A percentile compares a stretch with the other conserved stretches of the same genome.
These are phyloP conservation scores for Solanum sitiens DNA, from an alignment of 257 asterid genomes.

Conservation along the genomic window DNA sequence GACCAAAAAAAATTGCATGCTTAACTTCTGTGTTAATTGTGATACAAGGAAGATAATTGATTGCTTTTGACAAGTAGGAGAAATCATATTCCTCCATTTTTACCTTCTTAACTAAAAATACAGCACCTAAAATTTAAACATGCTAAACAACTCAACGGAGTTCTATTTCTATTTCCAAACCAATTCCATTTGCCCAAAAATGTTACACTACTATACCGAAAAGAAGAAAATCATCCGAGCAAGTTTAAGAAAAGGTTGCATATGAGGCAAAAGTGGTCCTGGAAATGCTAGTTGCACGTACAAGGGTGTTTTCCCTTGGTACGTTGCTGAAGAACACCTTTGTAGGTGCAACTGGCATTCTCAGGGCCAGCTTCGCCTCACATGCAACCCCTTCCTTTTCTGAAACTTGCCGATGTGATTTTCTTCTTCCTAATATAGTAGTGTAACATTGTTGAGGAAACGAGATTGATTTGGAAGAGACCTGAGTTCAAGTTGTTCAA, in stretches of 20 bases:
- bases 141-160: neutral
- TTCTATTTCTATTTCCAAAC: neutral
- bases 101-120: neutral
- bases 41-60: neutral
- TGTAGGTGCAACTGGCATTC: too few relatives aligned
- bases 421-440: too few relatives aligned
- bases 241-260: slow-evolving; percentile 49
- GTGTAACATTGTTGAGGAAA: neutral
- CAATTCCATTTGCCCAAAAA: neutral
- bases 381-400: too few relatives aligned
- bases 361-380: too few relatives aligned
- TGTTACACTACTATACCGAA: neutral
- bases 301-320: slow-evolving; percentile 13
- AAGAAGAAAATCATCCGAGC: neutral
- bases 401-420: too few relatives aligned
- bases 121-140: neutral
- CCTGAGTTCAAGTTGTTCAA: neutral
- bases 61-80: neutral
- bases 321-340: slow-evolving; percentile 38
- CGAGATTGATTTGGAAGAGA: neutral
- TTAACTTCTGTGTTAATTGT: neutral
- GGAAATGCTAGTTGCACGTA: slow-evolving; percentile 59
- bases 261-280: slow-evolving; percentile 84
- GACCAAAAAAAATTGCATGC: neutral
- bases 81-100: neutral